Conservation (phyloP, 2,329 filamentous ascomycete species). For the Elsinoe arachidis region DNA sequence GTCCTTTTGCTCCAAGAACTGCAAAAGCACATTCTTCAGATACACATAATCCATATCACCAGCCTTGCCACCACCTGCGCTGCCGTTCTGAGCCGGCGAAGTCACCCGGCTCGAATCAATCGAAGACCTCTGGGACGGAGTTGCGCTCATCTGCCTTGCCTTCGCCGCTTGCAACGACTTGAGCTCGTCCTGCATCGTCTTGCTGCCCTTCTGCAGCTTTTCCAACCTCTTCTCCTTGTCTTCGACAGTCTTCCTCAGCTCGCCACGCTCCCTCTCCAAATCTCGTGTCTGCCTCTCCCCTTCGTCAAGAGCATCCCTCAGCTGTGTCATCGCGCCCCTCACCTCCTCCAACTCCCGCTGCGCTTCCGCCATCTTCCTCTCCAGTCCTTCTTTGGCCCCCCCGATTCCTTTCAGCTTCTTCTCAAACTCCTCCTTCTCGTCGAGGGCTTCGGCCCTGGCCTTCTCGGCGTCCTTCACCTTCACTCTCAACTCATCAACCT, state of each 20-base stretch:
- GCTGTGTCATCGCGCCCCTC: conserved; percentile 63
- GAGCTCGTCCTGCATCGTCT: conserved; percentile 51
- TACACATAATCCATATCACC: conserved; percentile 53
- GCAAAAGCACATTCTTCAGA: conserved; percentile 70
- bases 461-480: conserved; percentile 75
- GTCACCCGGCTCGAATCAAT: conserved; percentile 44
- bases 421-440: conserved; percentile 72
- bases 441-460: conserved; percentile 58
- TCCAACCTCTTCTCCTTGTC: conserved; percentile 71
- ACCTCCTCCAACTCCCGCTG: conserved; percentile 67
- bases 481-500: conserved; percentile 75
- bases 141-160: conserved; percentile 30
- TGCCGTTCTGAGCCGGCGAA: conserved; percentile 36
- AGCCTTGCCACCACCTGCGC: conserved; percentile 19
- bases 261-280: conserved; percentile 71
- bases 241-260: conserved; percentile 67
- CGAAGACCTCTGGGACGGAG: conserved; percentile 48
- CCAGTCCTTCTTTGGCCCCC: conserved; percentile 64
- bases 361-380: conserved; percentile 59
- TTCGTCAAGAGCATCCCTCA: conserved; percentile 74
- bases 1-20: conserved; percentile 75
- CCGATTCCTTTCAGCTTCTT: conserved; percentile 66
- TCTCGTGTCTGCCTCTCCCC: conserved; percentile 77
- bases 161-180: conserved; percentile 37
- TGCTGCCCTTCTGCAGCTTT: conserved; percentile 63